Evolutionary conservation across 257 asterid species (phyloP), one percentile per base, ranked within the genome.

Genomic region (Ilex asprella): DNA sequence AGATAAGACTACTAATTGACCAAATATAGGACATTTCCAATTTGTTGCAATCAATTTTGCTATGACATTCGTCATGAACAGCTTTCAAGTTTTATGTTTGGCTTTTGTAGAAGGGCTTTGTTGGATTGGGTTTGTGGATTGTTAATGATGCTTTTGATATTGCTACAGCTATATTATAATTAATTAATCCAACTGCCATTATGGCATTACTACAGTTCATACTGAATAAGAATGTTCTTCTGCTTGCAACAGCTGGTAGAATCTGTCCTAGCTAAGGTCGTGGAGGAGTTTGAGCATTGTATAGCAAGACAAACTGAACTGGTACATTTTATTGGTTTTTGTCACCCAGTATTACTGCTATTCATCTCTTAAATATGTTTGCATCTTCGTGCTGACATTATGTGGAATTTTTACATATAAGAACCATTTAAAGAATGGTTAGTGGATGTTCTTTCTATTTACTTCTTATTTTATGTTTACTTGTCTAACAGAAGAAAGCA

Each of bases 201-300:
- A 6, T 46, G 56, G 59, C 62, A 55, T 31, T 49, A 65, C 29
- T 54, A 46, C 73, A 31, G 56, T 55, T 72, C 57, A 51, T 65
- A 59, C 66, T 63, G 61, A 59, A 63, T 68, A 39, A 39, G 64
- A 51, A 55, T 29, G 39, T 58, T 21, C 55, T 64, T 66, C 69
- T 73, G 53, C 74, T 62, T 73, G 62, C 64, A 73, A 52, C 87
- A 93, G 99, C 94, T 93, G 60, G 84, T 93, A 52, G 99, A 90
- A 71, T 90, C 97, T 3, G 87, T 93, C 14, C 67, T 93, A 54
- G 84, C 79, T 67, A 93, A 89, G 80, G 90, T 87, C 57, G 84
- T 87, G 71, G 84, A 83, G 77, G 95, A 89, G 84, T 85, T 93
- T 64, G 99, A 89, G 75, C 82, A 83, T 60, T 91, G 78, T 13